Evolutionary conservation across 495 filamentous ascomycete species (phyloP), one percentile per base, ranked within the genome.

Genomic region (Penicillium arizonense): DNA sequence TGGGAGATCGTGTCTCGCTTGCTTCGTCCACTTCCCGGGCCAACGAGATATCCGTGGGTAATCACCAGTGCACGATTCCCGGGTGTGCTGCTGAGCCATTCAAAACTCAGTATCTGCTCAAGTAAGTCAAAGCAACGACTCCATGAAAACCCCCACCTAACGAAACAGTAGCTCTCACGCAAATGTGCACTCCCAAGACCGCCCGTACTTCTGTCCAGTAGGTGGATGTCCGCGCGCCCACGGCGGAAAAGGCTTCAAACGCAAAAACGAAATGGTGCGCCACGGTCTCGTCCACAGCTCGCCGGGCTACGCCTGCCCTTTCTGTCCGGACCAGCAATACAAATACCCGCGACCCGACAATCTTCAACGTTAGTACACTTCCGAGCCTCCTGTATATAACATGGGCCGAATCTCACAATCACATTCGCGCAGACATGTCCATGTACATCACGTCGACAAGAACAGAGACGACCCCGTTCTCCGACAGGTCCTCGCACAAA

Each of bases 181-280:
- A 42, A 98, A 97, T 64, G 95, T 98, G 5, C 94, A 98, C 68
- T 96, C 91, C 4, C 89, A 89, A 55, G 86, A 82, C 52, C 80
- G 94, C 33, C 91, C 91, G 12, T 92, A 97, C 68, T 97, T 92
- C 62, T 98, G 95, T 68, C 84, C 90, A 1, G 85, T 96, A 11
- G 77, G 81, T 24, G 85, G 81, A 1, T 98, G 94, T 69, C 74
- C 88, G 18, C 83, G 94, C 30, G 85, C 82, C 5, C 81, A 89
- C 55, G 88, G 88, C 12, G 94, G 94, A 14, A 96, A 90, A 69
- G 94, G 95, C 0, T 98, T 98, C 78, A 98, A 98, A 69, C 84
- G 95, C 36, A 97, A 98, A 70, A 98, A 98, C 59, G 95, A 98
- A 73, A 97, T 98, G 95, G 96, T 97, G 53, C 82, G 94, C 14